Evolutionary conservation across 1,139 yeast species (phyloP).

Genomic region (Yamadazyma diospyri): DNA sequence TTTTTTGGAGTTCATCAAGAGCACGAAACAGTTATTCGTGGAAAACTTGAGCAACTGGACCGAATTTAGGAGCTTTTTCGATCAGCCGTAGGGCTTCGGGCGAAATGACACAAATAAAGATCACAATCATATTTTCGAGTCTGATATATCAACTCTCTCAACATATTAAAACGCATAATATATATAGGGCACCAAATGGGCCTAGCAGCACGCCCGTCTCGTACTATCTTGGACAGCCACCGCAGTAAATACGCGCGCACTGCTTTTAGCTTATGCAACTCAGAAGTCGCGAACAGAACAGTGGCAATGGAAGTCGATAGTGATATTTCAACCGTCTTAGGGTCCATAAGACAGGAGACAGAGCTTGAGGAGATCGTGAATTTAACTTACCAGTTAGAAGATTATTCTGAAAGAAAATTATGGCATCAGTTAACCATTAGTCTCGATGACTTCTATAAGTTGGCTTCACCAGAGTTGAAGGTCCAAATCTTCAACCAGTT

Average conservation of each 20-base stretch:
- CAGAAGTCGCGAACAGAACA: slow-evolving; percentile 2
- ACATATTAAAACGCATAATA: too few species aligned
- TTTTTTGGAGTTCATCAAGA: slow-evolving; percentile 36
- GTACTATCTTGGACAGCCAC: too few species aligned
- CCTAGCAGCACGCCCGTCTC: too few species aligned
- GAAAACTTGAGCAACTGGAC: slow-evolving; percentile 40
- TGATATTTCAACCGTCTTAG: slow-evolving; percentile 61
- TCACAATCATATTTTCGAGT: background rate
- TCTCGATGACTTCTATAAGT: slow-evolving; percentile 54
- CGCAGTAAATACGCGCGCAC: too few species aligned
- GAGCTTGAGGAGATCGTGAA: slow-evolving; percentile 63
- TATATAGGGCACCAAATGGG: too few species aligned
- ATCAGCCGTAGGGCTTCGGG: background rate
- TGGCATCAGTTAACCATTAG: slow-evolving; percentile 75
- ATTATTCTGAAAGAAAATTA: slow-evolving; percentile 77
- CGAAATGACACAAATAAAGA: background rate
- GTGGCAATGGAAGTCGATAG: slow-evolving; percentile 38
- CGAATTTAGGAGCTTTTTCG: slow-evolving; percentile 25
- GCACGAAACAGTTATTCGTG: slow-evolving; percentile 34
- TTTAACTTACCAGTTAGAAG: slow-evolving; percentile 74
- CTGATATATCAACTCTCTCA: too few species aligned
- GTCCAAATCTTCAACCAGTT: slow-evolving; percentile 70
- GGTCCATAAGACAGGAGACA: slow-evolving; percentile 65
- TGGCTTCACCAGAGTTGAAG: slow-evolving; percentile 47
- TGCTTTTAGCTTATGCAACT: too few species aligned